These are phyloP conservation scores for Mycena vulgaris DNA, from an alignment of 768 basidiomycete genomes.

Conservation along the genomic window DNA sequence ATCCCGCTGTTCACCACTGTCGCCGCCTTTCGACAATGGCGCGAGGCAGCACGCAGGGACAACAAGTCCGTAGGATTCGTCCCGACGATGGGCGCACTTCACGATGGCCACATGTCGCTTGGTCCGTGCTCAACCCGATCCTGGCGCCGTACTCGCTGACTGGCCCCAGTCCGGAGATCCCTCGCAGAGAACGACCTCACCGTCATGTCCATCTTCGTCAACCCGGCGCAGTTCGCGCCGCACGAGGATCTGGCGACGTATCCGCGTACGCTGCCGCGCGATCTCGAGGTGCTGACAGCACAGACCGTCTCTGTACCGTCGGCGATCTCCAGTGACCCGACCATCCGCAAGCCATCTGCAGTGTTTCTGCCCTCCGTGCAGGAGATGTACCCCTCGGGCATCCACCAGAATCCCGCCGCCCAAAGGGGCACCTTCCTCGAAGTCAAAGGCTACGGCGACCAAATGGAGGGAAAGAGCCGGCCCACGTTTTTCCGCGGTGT, in stretches of 20 bases:
- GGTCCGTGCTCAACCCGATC: conserved; percentile 68
- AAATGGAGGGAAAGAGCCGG: conserved; percentile 92
- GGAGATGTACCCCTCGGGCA: conserved; percentile 96
- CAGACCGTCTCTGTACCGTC: conserved; percentile 50
- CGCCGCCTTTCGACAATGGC: conserved; percentile 79
- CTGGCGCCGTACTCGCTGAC: no score
- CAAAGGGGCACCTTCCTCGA: conserved; percentile 95
- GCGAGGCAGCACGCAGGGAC: conserved; percentile 70
- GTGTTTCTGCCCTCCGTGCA: conserved; percentile 85
- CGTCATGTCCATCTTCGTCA: conserved; percentile 96
- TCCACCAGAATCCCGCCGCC: conserved; percentile 77
- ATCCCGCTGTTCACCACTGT: conserved; percentile 74
- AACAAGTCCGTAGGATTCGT: conserved; percentile 89
- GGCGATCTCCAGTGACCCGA: no score
- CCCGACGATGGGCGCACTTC: conserved; percentile 98
- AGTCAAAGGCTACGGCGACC: conserved; percentile 90
- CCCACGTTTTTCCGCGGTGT: conserved; percentile 97
- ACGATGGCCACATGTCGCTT: conserved; percentile 92
- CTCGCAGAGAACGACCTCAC: conserved; percentile 87
- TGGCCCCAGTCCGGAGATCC: conserved; percentile 81
- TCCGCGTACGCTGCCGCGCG: conserved; percentile 86
- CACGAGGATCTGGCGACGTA: conserved; percentile 94
- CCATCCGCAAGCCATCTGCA: conserved; percentile 66
- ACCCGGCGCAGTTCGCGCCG: conserved; percentile 97
- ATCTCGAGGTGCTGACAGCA: conserved; percentile 73